Percentiles rank a stretch among this genome's conserved stretches.
Evolutionary conservation across 768 basidiomycete species (phyloP).

Genomic region (Harrya chromipes): DNA sequence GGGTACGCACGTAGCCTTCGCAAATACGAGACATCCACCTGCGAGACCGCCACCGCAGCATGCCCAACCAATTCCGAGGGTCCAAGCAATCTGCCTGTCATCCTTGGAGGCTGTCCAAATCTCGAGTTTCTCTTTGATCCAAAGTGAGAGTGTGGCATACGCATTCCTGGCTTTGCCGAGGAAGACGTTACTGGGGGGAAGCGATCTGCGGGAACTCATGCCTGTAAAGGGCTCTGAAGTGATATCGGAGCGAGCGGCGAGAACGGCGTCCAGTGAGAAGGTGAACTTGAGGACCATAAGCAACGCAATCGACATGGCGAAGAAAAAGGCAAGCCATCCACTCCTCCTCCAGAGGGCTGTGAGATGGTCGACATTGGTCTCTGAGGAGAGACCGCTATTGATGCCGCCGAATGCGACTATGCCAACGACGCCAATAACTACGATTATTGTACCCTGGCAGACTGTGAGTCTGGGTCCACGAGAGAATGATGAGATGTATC

Average conservation of each 20-base stretch:
- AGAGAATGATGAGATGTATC: slow-evolving; percentile 23
- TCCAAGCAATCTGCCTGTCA: slow-evolving; percentile 86
- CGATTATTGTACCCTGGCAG: slow-evolving; percentile 72
- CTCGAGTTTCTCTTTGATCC: slow-evolving; percentile 64
- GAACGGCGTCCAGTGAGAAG: slow-evolving; percentile 68
- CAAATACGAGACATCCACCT: slow-evolving; percentile 86
- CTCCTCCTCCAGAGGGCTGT: slow-evolving; percentile 81
- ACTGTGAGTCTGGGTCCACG: neutral
- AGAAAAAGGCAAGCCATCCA: slow-evolving; percentile 92
- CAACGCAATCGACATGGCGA: slow-evolving; percentile 71
- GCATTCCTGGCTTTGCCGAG: slow-evolving; percentile 34
- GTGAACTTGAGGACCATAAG: slow-evolving; percentile 64
- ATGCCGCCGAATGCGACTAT: slow-evolving; percentile 86
- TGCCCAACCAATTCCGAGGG: slow-evolving; percentile 91
- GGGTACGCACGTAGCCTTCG: slow-evolving; percentile 40
- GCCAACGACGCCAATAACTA: slow-evolving; percentile 81
- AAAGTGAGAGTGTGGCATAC: slow-evolving; percentile 48
- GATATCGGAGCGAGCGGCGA: slow-evolving; percentile 67
- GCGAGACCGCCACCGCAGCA: slow-evolving; percentile 90
- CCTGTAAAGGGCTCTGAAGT: slow-evolving; percentile 52
- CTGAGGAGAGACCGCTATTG: slow-evolving; percentile 71
- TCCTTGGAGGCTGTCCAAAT: slow-evolving; percentile 73
- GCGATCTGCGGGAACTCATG: slow-evolving; percentile 32
- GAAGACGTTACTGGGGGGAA: slow-evolving; percentile 20
- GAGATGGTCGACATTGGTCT: slow-evolving; percentile 72